phyloP scores from a whole-genome alignment of 371 early-diverging fungal species.

The Nosema muscidifuracis region DNA sequence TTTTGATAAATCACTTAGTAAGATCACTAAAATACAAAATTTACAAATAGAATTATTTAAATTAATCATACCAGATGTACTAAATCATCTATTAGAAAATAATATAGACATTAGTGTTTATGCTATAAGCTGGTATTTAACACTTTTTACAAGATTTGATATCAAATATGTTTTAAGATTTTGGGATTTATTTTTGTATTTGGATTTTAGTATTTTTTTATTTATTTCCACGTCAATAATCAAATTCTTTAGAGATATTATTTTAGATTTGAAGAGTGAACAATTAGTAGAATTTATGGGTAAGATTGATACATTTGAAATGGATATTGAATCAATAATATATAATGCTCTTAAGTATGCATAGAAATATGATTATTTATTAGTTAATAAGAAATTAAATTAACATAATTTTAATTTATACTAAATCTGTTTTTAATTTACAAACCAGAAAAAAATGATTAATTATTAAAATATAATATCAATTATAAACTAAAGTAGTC shows the following conservation, averaged over 20 bases:
- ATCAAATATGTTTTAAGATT: slow-evolving; percentile 51
- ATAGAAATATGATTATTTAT: slow-evolving; percentile 10
- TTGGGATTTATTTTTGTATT: slow-evolving; percentile 61
- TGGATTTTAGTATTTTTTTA: slow-evolving; percentile 58
- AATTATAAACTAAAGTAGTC: no score
- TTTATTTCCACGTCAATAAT: slow-evolving; percentile 58
- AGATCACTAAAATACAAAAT: slow-evolving; percentile 49
- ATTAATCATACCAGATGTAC: slow-evolving; percentile 54
- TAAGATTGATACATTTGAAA: slow-evolving; percentile 26
- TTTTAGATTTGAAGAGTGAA: slow-evolving; percentile 40
- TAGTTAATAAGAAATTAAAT: slow-evolving; percentile 20
- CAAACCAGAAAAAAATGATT: no score
- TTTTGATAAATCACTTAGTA: slow-evolving; percentile 60
- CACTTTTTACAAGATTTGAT: slow-evolving; percentile 62
- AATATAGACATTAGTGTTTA: slow-evolving; percentile 48
- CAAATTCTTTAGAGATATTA: slow-evolving; percentile 24
- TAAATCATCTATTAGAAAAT: slow-evolving; percentile 38
- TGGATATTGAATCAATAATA: slow-evolving; percentile 47
- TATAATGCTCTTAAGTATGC: slow-evolving; percentile 9
- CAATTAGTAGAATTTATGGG: slow-evolving; percentile 46
- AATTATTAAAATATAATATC: no score
- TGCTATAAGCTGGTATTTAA: slow-evolving; percentile 62
- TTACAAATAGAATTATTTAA: slow-evolving; percentile 55
- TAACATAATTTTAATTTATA: no score
- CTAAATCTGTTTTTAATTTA: no score